Conservation (phyloP, 768 basidiomycete genomes). For the Astraeus odoratus region DNA sequence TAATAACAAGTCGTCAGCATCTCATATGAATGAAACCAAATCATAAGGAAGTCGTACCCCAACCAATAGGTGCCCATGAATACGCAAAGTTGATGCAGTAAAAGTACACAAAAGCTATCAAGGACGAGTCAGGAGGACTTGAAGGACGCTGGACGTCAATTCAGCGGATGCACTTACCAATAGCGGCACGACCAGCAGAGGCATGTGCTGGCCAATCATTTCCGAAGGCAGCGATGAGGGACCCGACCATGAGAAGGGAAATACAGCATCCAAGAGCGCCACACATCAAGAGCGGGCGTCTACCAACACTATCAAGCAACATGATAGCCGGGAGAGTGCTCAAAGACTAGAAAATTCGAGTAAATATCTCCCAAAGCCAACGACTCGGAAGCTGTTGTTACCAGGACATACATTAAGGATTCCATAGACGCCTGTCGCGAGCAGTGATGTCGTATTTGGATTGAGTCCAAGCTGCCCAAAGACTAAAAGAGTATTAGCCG, state of each 20-base stretch:
- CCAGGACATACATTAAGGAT: conserved; percentile 22
- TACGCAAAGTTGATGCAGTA: conserved; percentile 31
- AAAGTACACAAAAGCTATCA: conserved; percentile 33
- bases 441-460: conserved; percentile 32
- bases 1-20: conserved; percentile 15
- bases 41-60: conserved; percentile 11
- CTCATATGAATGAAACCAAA: neutral
- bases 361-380: neutral
- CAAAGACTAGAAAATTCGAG: conserved; percentile 20
- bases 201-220: conserved; percentile 23
- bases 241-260: conserved; percentile 23
- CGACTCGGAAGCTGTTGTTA: neutral
- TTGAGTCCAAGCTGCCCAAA: conserved; percentile 36
- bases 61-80: conserved; percentile 28
- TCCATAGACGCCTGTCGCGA: conserved; percentile 37
- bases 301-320: conserved; percentile 32
- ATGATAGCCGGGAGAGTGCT: conserved; percentile 31
- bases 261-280: conserved; percentile 31
- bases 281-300: conserved; percentile 33
- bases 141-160: conserved; percentile 9
- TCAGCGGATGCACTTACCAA: conserved; percentile 20
- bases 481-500: conserved; percentile 22
- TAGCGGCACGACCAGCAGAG: conserved; percentile 21
- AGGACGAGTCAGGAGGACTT: conserved; percentile 9
- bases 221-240: conserved; percentile 23